Base-by-base conservation (phyloP, 148 eudicot genomes). In the Heliamphora exappendiculata region DNA sequence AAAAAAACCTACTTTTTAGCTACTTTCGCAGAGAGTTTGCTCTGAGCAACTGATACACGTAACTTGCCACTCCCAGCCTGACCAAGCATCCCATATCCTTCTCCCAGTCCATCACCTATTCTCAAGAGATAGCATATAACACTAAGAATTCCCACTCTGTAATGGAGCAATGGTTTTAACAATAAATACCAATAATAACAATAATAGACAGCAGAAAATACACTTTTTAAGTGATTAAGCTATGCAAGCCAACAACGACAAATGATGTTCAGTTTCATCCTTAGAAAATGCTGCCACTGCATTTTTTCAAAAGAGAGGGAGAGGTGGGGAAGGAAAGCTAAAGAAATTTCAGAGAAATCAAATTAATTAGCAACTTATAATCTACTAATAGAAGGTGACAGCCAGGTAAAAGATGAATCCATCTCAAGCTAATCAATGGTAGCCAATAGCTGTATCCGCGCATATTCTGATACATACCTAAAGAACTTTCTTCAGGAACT, bases 21-120 rank as follows among this genome's bases (percentile, higher is more conserved):
- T 63, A 85, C 97, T 91, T 89, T 95, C 24, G 91, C 93, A 45
- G 93, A 91, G 80, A 94, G 96, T 79, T 87, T 90, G 90, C 87
- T 95, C 70, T 90, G 97, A 78, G 89, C 93, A 82, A 86, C 89
- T 73, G 98, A 85, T 75, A 95, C 92, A 59, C 97, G 93, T 71
- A 95, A 74, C 84, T 89, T 92, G 66, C 98, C 98, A 78, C 87
- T 95, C 75, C 98, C 97, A 72, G 98, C 96, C 81, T 95, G 98
- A 73, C 98, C 98, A 68, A 95, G 97, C 98, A 95, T 95, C 34
- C 98, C 98, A 83, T 95, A 95, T 67, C 99, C 99, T 84, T 92
- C 99, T 58, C 99, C 99, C 67, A 95, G 82, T 44, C 99, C 99
- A 85, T 95, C 99, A 72, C 99, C 99, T 95, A 70, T 76, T 42